Percentiles rank a stretch among this genome's conserved stretches.
Conservation (phyloP, 2,329 filamentous ascomycete species). For the Claviceps digitariae region DNA sequence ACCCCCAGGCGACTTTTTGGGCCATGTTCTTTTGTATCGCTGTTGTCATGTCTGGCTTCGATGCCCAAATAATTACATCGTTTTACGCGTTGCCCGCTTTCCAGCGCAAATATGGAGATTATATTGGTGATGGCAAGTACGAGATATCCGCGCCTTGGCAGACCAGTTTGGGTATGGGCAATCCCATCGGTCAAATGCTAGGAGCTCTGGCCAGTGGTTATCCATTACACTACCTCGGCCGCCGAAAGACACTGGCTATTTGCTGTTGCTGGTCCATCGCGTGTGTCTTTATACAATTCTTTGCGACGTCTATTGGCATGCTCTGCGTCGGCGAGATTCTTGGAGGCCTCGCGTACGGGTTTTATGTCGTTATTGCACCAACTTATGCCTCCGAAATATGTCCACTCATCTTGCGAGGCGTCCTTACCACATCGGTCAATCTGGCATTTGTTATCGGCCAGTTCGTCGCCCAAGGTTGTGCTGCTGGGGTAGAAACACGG, state of each 20-base stretch:
- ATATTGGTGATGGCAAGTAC: slow-evolving; percentile 16
- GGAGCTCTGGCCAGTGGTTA: slow-evolving; percentile 22
- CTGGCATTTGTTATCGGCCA: slow-evolving; percentile 51
- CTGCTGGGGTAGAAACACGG: slow-evolving; percentile 26
- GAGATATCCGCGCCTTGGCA: slow-evolving; percentile 36
- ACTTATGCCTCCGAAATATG: slow-evolving; percentile 50
- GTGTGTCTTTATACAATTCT: slow-evolving; percentile 51
- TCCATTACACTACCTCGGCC: slow-evolving; percentile 26
- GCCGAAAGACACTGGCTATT: slow-evolving; percentile 29
- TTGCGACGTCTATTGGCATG: slow-evolving; percentile 39
- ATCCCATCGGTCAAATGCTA: slow-evolving; percentile 31
- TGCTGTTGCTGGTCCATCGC: slow-evolving; percentile 32
- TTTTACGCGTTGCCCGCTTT: slow-evolving; percentile 24
- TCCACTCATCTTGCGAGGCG: slow-evolving; percentile 41
- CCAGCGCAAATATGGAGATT: slow-evolving; percentile 18
- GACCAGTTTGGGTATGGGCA: slow-evolving; percentile 30
- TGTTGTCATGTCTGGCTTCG: slow-evolving; percentile 20
- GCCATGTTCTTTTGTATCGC: slow-evolving; percentile 16
- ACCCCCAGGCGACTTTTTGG: slow-evolving; percentile 16
- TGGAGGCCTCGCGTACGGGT: slow-evolving; percentile 46
- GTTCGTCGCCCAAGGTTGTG: slow-evolving; percentile 37
- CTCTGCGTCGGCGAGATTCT: slow-evolving; percentile 49
- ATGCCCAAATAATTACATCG: slow-evolving; percentile 24
- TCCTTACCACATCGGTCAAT: slow-evolving; percentile 46
- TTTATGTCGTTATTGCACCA: slow-evolving; percentile 44